Base-by-base conservation (phyloP, 177 flowering plant species). In the Tripterygium wilfordii region DNA sequence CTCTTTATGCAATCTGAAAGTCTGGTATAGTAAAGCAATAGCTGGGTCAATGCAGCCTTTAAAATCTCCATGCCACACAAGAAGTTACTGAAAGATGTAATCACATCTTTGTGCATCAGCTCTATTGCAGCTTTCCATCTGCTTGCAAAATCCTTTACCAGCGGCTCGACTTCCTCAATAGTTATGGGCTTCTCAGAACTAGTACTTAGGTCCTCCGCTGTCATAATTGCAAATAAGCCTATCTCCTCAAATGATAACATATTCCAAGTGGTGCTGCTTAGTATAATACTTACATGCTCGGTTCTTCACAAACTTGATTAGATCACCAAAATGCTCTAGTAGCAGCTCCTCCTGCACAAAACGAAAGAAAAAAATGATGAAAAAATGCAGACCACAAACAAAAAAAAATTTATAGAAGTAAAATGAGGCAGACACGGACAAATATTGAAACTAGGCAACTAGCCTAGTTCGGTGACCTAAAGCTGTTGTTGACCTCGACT, bases 111-210 rank as follows among this genome's bases (percentile, higher is more conserved):
- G 80, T 92, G 99, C 97, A 92, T 92, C 56, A 86, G 61, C 69
- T 92, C 97, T 48, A 89, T 92, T 26, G 96, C 95, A 19, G 79
- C 72, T 59, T 92, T 92, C 99, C 99, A 89, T 69, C 97, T 71
- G 56, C 84, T 71, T 1, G 71, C 89, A 51, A 92, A 94, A 64
- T 94, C 99, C 71, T 89, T 94, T 26, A 94, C 92, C 13, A 94
- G 76, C 4, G 90, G 91, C 65, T 94, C 97, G 9, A 94, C 88
- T 55, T 94, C 99, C 3, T 74, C 64, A 28, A 79, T 71, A 8
- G 83, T 70, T 44, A 85, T 66, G 10, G 84, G 68, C 57, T 51
- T 79, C 62, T 86, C 99, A 13, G 80, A 58, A 44, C 57, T 75
- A 12, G 81, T 54, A 54, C 59, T 71, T 27, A 53, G 68, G 47